Evolutionary conservation across 2,329 filamentous ascomycete genomes (phyloP), one percentile per base, ranked within the genome.

Genomic region (Podosphaera xanthii): DNA sequence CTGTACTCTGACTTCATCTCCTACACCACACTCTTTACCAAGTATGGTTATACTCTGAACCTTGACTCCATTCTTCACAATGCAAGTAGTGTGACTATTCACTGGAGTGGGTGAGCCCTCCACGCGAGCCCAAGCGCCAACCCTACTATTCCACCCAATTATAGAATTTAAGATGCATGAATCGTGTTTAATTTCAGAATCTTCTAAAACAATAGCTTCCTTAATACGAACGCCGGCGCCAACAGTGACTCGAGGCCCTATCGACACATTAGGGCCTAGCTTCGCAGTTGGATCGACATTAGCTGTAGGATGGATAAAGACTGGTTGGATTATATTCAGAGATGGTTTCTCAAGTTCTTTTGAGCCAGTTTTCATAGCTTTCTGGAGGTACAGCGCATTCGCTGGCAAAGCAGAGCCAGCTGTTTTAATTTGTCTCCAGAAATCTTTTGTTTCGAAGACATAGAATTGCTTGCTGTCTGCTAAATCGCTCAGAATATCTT

Each of bases 351-450:
- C 83, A 58, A 97, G 83, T 74, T 96, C 91, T 58, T 82, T 77
- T 46, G 87, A 88, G 65, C 82, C 82, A 52, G 77, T 79, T 73
- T 97, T 91, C 76, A 85, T 85, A 30, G 92, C 91, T 75, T 96
- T 88, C 71, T 94, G 88, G 59, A 98, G 81, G 74, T 98, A 98
- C 40, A 98, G 80, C 12, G 92, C 92, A 69, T 97, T 97, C 63
- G 92, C 92, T 14, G 92, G 92, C 35, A 98, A 89, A 57, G 92
- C 92, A 4, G 91, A 97, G 61, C 92, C 92, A 61, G 92, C 92
- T 1, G 92, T 96, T 80, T 98, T 98, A 80, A 98, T 97, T 77
- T 98, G 92, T 67, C 92, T 88, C 92, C 92, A 98, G 73, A 98
- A 98, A 72, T 97, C 92, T 75, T 94, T 94, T 64, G 91, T 97